Base-by-base conservation (phyloP, 495 filamentous ascomycete genomes). In the Penicillium robsamsonii region DNA sequence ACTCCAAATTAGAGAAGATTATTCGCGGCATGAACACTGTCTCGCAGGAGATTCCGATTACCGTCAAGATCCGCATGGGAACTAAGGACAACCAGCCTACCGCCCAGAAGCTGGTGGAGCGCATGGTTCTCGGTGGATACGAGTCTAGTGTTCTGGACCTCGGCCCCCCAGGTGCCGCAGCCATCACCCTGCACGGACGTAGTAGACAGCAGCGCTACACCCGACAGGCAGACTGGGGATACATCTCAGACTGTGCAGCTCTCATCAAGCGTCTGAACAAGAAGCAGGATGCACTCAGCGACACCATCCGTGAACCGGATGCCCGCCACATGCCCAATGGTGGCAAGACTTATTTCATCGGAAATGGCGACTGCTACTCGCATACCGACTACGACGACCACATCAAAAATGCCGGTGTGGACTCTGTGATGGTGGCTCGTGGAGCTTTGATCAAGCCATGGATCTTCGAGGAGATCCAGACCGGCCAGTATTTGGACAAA, bases 391-490 rank as follows among this genome's bases (percentile, higher is more conserved):
- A 97, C 68, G 83, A 85, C 53, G 69, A 84, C 40, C 90, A 94
- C 65, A 77, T 97, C 45, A 79, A 85, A 29, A 81, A 90, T 50
- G 82, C 89, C 25, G 81, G 81, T 22, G 91, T 96, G 17, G 91
- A 96, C 73, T 82, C 81, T 10, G 88, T 95, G 58, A 97, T 97
- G 93, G 81, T 96, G 50, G 93, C 84, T 13, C 86, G 93, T 51
- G 93, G 93, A 43, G 92, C 93, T 6, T 76, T 97, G 56, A 88
- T 97, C 71, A 98, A 97, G 74, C 92, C 95, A 2, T 98, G 94
- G 94, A 72, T 98, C 48, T 98, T 97, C 67, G 94, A 97, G 67
- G 94, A 98, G 70, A 97, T 98, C 56, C 84, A 88, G 57, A 80
- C 82, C 33, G 88, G 89, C 1, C 95, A 97, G 70, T 96, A 97